Conservation (phyloP, 495 filamentous ascomycete species). For the Penicillium tannophilum region DNA sequence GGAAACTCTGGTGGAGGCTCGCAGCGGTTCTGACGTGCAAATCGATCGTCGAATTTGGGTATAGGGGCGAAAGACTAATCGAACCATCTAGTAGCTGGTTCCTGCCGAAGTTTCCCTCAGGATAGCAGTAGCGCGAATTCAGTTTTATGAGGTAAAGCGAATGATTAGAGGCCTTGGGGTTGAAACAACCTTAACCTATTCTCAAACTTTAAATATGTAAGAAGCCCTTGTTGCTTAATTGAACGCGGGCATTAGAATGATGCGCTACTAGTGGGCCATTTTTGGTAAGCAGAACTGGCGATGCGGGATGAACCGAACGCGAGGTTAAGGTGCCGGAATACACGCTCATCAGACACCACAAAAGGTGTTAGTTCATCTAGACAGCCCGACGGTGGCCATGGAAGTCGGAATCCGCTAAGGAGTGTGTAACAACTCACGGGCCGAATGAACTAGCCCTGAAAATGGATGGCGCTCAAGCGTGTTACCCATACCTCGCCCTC, state of each 20-base stretch:
- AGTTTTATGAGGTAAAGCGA: constrained; percentile 14
- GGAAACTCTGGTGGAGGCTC: constrained; percentile 75
- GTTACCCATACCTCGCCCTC: constrained; percentile 64
- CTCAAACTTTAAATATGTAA: constrained; percentile 80
- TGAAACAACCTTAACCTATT: constrained; percentile 74
- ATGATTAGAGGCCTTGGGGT: constrained; percentile 49
- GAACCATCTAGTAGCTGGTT: constrained; percentile 58
- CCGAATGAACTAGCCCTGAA: constrained; percentile 66
- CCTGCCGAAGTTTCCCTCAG: constrained; percentile 14
- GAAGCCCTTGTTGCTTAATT: constrained; percentile 71
- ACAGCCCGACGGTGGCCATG: constrained; percentile 65
- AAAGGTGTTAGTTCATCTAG: constrained; percentile 66
- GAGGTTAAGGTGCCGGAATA: constrained; percentile 72
- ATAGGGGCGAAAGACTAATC: constrained; percentile 69
- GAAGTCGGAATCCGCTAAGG: constrained; percentile 67
- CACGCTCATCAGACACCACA: constrained; percentile 72
- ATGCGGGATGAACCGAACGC: constrained; percentile 70
- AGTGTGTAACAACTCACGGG: constrained; percentile 65
- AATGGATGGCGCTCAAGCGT: constrained; percentile 69
- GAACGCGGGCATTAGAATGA: constrained; percentile 70
- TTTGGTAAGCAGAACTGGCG: constrained; percentile 72
- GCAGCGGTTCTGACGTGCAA: constrained; percentile 74
- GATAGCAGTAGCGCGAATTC: constrained; percentile 12
- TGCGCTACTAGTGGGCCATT: constrained; percentile 66
- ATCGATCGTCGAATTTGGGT: constrained; percentile 70